A percentile compares a stretch with the other conserved stretches of the same genome.
Conservation (phyloP, 169 alveolate genomes). For the Eimeria maxima region DNA sequence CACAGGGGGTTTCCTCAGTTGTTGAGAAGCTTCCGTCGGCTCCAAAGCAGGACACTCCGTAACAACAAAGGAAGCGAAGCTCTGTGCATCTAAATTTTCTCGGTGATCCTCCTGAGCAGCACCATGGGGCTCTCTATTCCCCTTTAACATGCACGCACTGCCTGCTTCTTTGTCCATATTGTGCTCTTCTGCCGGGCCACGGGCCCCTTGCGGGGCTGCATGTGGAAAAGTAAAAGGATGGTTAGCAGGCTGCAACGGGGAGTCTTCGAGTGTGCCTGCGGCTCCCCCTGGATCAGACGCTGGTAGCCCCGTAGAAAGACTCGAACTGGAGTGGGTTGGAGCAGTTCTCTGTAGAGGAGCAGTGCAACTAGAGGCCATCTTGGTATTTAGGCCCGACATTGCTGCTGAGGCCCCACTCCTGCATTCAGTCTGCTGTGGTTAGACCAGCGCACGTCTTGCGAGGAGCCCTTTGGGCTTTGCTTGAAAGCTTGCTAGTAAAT, state of each 20-base stretch:
- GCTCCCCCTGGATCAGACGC: slow-evolving; percentile 48
- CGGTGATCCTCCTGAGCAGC: background rate
- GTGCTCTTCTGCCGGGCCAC: background rate
- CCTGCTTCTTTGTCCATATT: too few relatives aligned
- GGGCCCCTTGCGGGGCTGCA: background rate
- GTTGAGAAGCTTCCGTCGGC: background rate
- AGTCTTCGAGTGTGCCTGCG: background rate
- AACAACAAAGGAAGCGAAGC: slow-evolving; percentile 9
- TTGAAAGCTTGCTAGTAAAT: background rate
- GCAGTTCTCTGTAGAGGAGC: slow-evolving; percentile 41
- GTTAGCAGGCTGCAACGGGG: background rate
- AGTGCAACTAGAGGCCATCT: background rate
- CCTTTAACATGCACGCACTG: background rate
- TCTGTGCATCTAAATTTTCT: slow-evolving; percentile 10
- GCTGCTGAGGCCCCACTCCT: background rate
- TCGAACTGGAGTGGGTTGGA: slow-evolving; percentile 12
- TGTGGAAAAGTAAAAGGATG: background rate
- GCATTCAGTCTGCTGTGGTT: background rate
- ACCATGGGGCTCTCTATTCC: background rate
- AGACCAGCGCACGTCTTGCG: background rate
- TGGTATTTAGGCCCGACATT: slow-evolving; percentile 54
- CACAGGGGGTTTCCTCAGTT: slow-evolving; percentile 1
- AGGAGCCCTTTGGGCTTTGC: background rate
- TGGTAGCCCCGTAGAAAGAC: slow-evolving; percentile 33
- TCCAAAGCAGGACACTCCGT: slow-evolving; percentile 45